Evolutionary conservation across 345 rosid species (phyloP).

Genomic region (Boechera stricta): DNA sequence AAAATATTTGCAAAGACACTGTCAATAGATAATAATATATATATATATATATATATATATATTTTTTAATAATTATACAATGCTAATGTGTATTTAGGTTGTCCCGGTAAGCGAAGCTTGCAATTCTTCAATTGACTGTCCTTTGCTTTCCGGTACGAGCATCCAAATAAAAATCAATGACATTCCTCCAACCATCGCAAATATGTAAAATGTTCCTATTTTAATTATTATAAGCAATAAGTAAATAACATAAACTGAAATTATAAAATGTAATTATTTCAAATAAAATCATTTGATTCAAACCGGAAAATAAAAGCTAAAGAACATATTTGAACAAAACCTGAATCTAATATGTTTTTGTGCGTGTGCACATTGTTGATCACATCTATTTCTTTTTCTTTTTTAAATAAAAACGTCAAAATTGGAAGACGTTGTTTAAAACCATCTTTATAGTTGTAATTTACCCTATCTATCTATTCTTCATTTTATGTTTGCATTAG

Average conservation of each 20-base stretch:
- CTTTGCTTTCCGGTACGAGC: slow-evolving; percentile 67
- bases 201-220: slow-evolving; percentile 58
- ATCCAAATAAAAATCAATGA: slow-evolving; percentile 48
- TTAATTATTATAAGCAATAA: neutral
- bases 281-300: neutral
- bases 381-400: no score
- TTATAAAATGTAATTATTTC: neutral
- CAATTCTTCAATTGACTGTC: slow-evolving; percentile 62
- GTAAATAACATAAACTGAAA: neutral
- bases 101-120: slow-evolving; percentile 50
- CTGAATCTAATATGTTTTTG: neutral
- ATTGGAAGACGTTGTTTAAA: neutral
- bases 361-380: no score
- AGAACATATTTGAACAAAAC: neutral
- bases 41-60: neutral
- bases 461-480: neutral
- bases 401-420: neutral
- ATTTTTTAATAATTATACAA: neutral
- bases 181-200: slow-evolving; percentile 37
- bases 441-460: neutral
- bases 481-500: neutral
- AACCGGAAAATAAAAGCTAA: neutral
- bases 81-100: neutral
- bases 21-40: neutral
- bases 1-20: slow-evolving; percentile 1